Evolutionary conservation across 305 asterid species (phyloP), one percentile per base, ranked within the genome.

Genomic region (Rubia peregrina): DNA sequence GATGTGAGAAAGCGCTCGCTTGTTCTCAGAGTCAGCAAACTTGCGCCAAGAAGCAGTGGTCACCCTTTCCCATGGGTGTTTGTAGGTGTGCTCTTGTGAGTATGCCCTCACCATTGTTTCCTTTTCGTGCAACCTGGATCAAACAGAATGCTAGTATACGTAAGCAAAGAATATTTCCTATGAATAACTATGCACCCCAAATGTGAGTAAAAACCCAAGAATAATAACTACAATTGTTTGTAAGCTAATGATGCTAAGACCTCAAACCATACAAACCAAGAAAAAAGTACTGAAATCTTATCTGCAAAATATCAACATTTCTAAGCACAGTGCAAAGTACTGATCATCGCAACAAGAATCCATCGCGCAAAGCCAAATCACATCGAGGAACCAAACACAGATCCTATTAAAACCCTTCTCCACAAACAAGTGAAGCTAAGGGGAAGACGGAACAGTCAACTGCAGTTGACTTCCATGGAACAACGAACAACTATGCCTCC

Each of bases 1-100:
- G 69, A 93, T 87, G 84, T 93, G 97, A 9, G 98, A 93, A 33
- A 93, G 85, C 2, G 80, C 77, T 21, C 89, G 90, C 74, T 90
- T 93, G 85, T 93, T 93, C 78, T 89, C 98, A 0, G 98, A 92
- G 75, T 93, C 97, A 13, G 98, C 75, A 74, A 89, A 93, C 78
- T 90, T 90, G 80, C 98, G 92, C 96, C 97, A 93, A 0, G 98
- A 90, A 33, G 98, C 98, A 63, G 98, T 77, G n/a, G 97, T 90
- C 49, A 93, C 97, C 42, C 96, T 80, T 71, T 93, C 97, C 98
- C 97, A 93, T 24, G 98, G 98, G 78, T 90, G 97, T 80, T 83
- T 90, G 85, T 82, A 93, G 3, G 90, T 86, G 88, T 93, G 95
- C 81, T 93, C 98, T 77, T 88, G 98, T 73, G 88, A 70, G 74